Evolutionary conservation across 257 asterid genomes (phyloP).

Genomic region (Linderniella brevidens): DNA sequence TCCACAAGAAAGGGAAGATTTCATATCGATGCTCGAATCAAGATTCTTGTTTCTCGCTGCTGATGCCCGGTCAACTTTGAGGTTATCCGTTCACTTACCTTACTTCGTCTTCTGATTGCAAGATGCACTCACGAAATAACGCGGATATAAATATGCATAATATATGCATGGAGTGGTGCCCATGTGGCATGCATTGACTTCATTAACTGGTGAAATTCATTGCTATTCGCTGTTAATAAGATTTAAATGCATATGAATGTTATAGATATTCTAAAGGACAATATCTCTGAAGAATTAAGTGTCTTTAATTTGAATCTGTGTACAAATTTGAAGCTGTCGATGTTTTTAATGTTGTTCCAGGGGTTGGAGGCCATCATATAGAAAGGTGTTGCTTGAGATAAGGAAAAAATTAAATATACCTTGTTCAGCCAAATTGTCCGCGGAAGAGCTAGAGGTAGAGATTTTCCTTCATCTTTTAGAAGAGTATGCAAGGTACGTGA

Average conservation of each 20-base stretch:
- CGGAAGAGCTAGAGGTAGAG: conserved; percentile 83
- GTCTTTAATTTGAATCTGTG: conserved; percentile 1
- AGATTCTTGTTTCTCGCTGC: conserved; percentile 94
- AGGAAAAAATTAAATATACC: conserved; percentile 51
- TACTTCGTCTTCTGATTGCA: not conserved
- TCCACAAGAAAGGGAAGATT: conserved; percentile 69
- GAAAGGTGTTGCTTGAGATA: conserved; percentile 66
- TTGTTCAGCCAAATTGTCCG: conserved; percentile 68
- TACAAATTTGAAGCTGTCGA: conserved; percentile 9
- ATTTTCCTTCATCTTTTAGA: conserved; percentile 81
- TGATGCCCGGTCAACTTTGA: conserved; percentile 79
- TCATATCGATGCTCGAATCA: conserved; percentile 64
- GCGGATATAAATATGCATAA: conserved; percentile 3
- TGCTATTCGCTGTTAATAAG: too few relatives aligned
- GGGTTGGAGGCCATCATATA: conserved; percentile 94
- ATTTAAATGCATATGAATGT: too few relatives aligned
- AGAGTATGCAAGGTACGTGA: conserved; percentile 59
- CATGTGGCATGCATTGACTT: too few relatives aligned
- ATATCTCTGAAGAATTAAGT: not conserved
- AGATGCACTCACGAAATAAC: not conserved
- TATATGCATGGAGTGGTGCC: too few relatives aligned
- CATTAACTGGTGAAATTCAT: too few relatives aligned
- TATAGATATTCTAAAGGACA: too few relatives aligned
- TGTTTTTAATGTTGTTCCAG: conserved; percentile 23
- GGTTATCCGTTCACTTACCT: conserved; percentile 27